Conservation (phyloP, 495 filamentous ascomycete species). For the Daldinia decipiens region DNA sequence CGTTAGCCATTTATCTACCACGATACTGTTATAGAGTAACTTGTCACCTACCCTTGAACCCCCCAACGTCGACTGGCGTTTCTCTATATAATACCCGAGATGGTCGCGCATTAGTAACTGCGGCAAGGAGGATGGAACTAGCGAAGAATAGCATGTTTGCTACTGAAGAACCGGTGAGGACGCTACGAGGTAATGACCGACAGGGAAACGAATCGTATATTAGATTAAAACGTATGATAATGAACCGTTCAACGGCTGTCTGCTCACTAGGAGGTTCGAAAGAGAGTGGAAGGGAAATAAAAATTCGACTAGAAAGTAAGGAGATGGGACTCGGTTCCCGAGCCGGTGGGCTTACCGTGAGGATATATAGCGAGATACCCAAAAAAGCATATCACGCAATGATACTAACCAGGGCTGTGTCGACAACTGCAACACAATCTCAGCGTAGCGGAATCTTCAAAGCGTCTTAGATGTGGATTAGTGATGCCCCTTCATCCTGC, state of each 20-base stretch:
- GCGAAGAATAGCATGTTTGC: constrained; percentile 22
- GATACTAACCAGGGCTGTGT: not conserved
- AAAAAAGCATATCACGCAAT: constrained; percentile 1
- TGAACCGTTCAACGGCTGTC: constrained; percentile 38
- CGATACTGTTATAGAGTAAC: not conserved
- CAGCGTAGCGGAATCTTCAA: constrained; percentile 18
- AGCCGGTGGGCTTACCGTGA: constrained; percentile 10
- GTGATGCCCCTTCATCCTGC: constrained; percentile 8
- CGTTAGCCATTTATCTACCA: constrained; percentile 10
- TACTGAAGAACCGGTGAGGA: constrained; percentile 2
- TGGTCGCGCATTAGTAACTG: constrained; percentile 20
- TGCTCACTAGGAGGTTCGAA: constrained; percentile 21
- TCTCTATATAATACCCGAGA: constrained; percentile 24
- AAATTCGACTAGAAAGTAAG: constrained; percentile 17
- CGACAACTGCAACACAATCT: constrained; percentile 14
- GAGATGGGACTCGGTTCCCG: not conserved
- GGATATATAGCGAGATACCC: constrained; percentile 22
- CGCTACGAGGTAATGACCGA: constrained; percentile 16
- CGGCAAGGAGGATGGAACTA: constrained; percentile 23
- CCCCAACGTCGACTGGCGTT: constrained; percentile 12
- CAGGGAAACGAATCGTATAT: constrained; percentile 12
- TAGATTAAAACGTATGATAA: constrained; percentile 28
- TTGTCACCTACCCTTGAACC: constrained; percentile 16
- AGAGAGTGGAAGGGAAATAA: constrained; percentile 10
- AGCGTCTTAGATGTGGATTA: not conserved